These are phyloP conservation scores for Polyplosphaeria fusca DNA, from an alignment of 495 filamentous ascomycete genomes.

Conservation along the genomic window DNA sequence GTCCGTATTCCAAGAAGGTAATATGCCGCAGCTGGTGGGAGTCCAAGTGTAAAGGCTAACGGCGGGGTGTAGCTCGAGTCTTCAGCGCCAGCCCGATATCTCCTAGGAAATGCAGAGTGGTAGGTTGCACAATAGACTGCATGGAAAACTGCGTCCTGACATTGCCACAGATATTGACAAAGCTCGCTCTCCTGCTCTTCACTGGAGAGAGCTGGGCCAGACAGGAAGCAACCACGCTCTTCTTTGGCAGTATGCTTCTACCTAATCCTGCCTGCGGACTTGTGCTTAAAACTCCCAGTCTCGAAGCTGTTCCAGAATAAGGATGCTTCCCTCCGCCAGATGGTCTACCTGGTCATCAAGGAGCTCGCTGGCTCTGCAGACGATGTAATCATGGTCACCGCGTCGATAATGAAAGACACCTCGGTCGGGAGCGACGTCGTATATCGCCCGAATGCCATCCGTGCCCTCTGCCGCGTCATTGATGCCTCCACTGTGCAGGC, in stretches of 20 bases:
- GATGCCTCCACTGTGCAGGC: conserved; percentile 97
- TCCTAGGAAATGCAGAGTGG: conserved; percentile 33
- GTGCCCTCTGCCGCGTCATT: conserved; percentile 93
- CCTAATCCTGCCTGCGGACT: not conserved
- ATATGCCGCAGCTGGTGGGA: not conserved
- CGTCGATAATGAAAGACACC: conserved; percentile 98
- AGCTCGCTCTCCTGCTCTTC: conserved; percentile 94
- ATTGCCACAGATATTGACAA: conserved; percentile 59
- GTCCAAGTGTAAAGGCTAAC: conserved; percentile 13
- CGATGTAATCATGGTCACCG: conserved; percentile 98
- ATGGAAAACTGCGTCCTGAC: not conserved
- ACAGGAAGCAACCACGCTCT: conserved; percentile 95
- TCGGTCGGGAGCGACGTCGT: conserved; percentile 92
- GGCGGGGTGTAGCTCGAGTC: conserved; percentile 66
- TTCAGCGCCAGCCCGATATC: conserved; percentile 97
- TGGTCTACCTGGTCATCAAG: conserved; percentile 95
- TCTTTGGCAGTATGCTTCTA: conserved; percentile 69
- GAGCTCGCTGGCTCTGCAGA: conserved; percentile 94
- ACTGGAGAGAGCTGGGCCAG: conserved; percentile 95
- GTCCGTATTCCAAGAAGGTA: conserved; percentile 98
- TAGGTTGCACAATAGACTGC: conserved; percentile 15
- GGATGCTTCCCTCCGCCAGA: conserved; percentile 95
- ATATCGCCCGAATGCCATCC: conserved; percentile 94
- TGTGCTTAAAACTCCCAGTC: conserved; percentile 41
- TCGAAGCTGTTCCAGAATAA: conserved; percentile 99